Conservation (phyloP, 345 rosid species). For the Aquilaria malaccensis region DNA sequence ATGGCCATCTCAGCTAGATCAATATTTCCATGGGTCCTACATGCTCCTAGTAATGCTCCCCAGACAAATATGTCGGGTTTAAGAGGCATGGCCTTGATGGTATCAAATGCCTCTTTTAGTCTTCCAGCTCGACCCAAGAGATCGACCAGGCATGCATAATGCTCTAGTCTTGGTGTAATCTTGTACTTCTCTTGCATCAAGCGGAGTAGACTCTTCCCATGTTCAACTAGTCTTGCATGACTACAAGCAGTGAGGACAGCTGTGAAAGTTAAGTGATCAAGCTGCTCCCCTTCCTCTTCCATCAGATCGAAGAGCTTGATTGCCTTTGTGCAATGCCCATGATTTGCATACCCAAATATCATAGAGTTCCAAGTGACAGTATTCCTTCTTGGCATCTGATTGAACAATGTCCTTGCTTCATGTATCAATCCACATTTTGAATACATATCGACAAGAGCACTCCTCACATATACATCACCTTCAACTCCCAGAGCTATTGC, state of each 20-base stretch:
- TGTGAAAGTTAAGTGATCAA: constrained; percentile 69
- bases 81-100: constrained; percentile 49
- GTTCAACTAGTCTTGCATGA: constrained; percentile 60
- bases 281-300: constrained; percentile 48
- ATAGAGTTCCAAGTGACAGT: constrained; percentile 78
- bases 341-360: constrained; percentile 80
- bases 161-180: constrained; percentile 65
- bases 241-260: constrained; percentile 84
- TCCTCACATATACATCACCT: constrained; percentile 52
- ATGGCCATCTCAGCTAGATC: constrained; percentile 70
- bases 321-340: constrained; percentile 64
- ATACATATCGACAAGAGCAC: constrained; percentile 84
- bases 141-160: constrained; percentile 80
- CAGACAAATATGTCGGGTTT: constrained; percentile 78
- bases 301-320: constrained; percentile 53
- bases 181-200: constrained; percentile 59
- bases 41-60: constrained; percentile 91
- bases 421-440: constrained; percentile 65
- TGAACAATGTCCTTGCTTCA: constrained; percentile 51
- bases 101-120: constrained; percentile 48
- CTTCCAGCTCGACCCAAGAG: constrained; percentile 77
- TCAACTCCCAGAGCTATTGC: constrained; percentile 58
- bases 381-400: constrained; percentile 40
- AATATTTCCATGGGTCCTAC: constrained; percentile 62
- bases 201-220: constrained; percentile 51